phyloP scores from a whole-genome alignment of 768 basidiomycete species.

The Mycena metata region DNA sequence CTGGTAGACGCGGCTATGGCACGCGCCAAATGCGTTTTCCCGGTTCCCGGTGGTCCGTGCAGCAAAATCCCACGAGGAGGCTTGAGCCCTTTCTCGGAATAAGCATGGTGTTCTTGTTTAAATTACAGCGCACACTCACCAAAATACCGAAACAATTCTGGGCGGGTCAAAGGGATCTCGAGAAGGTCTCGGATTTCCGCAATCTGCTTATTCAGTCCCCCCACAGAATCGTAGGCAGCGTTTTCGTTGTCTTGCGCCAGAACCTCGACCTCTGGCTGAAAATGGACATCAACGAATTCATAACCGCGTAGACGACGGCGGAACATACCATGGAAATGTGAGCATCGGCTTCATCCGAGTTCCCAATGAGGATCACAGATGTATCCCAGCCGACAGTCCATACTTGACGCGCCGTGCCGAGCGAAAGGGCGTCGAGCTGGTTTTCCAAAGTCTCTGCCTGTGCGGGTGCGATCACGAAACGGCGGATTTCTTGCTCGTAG shows the following conservation, averaged over 20 bases:
- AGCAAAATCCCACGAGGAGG: conserved; percentile 96
- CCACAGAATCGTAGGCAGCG: conserved; percentile 85
- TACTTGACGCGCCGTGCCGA: conserved; percentile 56
- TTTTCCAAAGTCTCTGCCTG: conserved; percentile 51
- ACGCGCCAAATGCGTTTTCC: conserved; percentile 96
- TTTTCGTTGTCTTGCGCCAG: conserved; percentile 56
- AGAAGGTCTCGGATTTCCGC: conserved; percentile 86
- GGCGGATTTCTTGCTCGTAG: conserved; percentile 73
- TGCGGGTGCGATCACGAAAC: conserved; percentile 63
- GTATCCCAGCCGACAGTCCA: conserved; percentile 83
- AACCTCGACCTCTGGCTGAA: conserved; percentile 62
- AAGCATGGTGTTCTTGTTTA: background rate
- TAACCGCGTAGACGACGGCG: conserved; percentile 17
- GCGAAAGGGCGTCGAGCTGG: conserved; percentile 59
- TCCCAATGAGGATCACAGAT: conserved; percentile 58
- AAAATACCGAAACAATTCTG: conserved; percentile 84
- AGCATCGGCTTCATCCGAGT: conserved; percentile 45
- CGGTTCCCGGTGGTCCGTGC: conserved; percentile 97
- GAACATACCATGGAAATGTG: conserved; percentile 30
- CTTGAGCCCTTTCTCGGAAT: conserved; percentile 71
- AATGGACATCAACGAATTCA: conserved; percentile 24
- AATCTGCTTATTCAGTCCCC: conserved; percentile 91
- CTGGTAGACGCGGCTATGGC: conserved; percentile 91
- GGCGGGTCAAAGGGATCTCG: conserved; percentile 88
- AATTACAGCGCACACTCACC: conserved; percentile 54